Evolutionary conservation across 768 basidiomycete species (phyloP).

Genomic region (Mycena vitilis): DNA sequence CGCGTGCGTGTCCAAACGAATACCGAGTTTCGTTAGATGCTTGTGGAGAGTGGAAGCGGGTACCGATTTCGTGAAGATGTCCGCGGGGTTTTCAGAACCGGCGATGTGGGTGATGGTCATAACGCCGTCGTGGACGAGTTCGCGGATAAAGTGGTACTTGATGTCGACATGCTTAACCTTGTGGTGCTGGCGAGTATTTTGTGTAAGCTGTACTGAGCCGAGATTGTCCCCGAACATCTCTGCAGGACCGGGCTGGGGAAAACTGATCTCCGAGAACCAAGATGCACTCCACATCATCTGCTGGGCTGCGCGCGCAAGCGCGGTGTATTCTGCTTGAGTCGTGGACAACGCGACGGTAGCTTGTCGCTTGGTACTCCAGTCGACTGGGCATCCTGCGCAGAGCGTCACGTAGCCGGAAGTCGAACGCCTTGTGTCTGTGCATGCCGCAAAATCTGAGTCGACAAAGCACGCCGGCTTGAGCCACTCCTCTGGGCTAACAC

Average conservation of each 20-base stretch:
- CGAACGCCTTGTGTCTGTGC: background rate
- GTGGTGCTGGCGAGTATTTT: background rate
- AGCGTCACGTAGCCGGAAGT: background rate
- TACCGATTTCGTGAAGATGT: slow-evolving; percentile 3
- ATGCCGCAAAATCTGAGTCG: slow-evolving; percentile 2
- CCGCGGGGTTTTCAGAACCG: background rate
- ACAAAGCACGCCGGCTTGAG: background rate
- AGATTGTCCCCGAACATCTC: background rate
- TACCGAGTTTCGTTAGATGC: background rate
- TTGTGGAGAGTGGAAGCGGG: background rate
- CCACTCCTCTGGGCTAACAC: background rate
- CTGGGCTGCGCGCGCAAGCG: slow-evolving; percentile 6
- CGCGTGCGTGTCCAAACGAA: background rate
- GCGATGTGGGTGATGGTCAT: background rate
- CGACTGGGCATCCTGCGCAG: background rate
- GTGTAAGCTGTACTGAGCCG: background rate
- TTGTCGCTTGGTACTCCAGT: slow-evolving; percentile 5
- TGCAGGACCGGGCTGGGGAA: background rate
- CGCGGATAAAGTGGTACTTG: background rate
- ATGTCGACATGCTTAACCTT: slow-evolving; percentile 12
- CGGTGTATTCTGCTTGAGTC: background rate
- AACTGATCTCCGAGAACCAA: background rate
- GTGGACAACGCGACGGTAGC: background rate
- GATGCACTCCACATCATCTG: slow-evolving; percentile 6
- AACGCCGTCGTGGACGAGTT: background rate